Percentiles rank a stretch among this genome's conserved stretches.
Evolutionary conservation across 805 yeast genomes (phyloP).

Genomic region (Ogataea saltuana): DNA sequence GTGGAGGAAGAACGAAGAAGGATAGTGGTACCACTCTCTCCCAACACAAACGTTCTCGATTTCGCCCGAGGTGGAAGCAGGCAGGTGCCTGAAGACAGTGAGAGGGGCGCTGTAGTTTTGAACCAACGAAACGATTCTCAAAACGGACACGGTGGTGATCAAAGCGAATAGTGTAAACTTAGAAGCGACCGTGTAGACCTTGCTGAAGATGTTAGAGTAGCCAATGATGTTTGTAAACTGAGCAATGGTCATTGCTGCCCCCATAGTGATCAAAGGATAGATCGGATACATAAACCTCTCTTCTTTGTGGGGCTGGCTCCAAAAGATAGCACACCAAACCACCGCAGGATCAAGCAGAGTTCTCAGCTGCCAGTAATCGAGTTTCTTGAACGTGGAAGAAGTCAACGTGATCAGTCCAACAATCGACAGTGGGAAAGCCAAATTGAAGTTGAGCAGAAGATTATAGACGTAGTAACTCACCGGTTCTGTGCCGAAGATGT

Average conservation of each 20-base stretch:
- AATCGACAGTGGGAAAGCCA: constrained; percentile 44
- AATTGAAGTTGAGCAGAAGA: constrained; percentile 72
- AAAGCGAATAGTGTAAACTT: constrained; percentile 15
- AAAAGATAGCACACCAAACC: constrained; percentile 69
- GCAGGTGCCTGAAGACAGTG: constrained; percentile 49
- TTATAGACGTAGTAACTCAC: constrained; percentile 69
- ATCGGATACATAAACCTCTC: constrained; percentile 88
- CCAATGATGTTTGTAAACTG: constrained; percentile 19
- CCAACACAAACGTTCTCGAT: constrained; percentile 76
- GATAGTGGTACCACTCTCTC: constrained; percentile 92
- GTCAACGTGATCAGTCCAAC: constrained; percentile 37
- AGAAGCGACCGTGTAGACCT: constrained; percentile 9
- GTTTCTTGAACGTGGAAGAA: constrained; percentile 24
- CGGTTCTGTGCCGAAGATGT: constrained; percentile 87
- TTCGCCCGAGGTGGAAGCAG: constrained; percentile 23
- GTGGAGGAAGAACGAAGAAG: constrained; percentile 81
- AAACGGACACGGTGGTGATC: constrained; percentile 38
- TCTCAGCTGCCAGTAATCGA: constrained; percentile 16
- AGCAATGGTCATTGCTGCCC: constrained; percentile 54
- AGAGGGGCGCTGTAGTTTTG: constrained; percentile 76
- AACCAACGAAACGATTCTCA: constrained; percentile 61
- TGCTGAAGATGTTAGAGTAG: constrained; percentile 14
- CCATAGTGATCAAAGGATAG: constrained; percentile 65
- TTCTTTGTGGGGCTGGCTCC: constrained; percentile 85
- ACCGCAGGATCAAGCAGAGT: constrained; percentile 50